Conservation (phyloP, 306 rosid species). For the Glycine soja region DNA sequence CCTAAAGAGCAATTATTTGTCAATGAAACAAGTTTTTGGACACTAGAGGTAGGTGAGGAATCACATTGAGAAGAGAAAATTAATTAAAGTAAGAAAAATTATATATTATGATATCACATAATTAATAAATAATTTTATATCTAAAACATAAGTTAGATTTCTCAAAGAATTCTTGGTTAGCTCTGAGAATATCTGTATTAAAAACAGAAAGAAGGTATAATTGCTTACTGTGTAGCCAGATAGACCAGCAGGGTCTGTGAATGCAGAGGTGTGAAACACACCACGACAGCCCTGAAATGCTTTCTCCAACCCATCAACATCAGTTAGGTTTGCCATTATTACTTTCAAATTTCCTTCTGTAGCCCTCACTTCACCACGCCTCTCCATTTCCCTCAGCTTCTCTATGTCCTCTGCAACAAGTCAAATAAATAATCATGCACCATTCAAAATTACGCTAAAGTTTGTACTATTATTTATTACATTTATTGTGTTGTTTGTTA, state of each 20-base stretch:
- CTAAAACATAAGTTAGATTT: no score
- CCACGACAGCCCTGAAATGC: slow-evolving; percentile 87
- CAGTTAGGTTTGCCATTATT: slow-evolving; percentile 59
- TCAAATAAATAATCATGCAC: no score
- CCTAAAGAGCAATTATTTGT: background rate
- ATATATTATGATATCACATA: no score
- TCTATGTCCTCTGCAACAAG: slow-evolving; percentile 68
- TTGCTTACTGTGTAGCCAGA: slow-evolving; percentile 85
- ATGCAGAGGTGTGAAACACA: slow-evolving; percentile 83
- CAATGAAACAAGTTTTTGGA: background rate
- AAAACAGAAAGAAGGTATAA: no score
- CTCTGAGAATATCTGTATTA: no score
- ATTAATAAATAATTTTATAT: no score
- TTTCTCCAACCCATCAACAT: slow-evolving; percentile 52
- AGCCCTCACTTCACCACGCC: slow-evolving; percentile 21
- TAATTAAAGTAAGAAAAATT: no score
- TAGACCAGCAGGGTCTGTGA: slow-evolving; percentile 84
- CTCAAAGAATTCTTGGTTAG: no score
- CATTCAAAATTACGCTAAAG: no score
- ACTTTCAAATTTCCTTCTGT: slow-evolving; percentile 31
- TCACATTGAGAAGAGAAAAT: no score
- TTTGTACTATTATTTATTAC: no score
- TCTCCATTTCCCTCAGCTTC: slow-evolving; percentile 63
- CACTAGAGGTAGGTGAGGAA: background rate
- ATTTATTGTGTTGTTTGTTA: no score